Base-by-base conservation (phyloP, 805 yeast genomes). In the Nakazawaea holstii region DNA sequence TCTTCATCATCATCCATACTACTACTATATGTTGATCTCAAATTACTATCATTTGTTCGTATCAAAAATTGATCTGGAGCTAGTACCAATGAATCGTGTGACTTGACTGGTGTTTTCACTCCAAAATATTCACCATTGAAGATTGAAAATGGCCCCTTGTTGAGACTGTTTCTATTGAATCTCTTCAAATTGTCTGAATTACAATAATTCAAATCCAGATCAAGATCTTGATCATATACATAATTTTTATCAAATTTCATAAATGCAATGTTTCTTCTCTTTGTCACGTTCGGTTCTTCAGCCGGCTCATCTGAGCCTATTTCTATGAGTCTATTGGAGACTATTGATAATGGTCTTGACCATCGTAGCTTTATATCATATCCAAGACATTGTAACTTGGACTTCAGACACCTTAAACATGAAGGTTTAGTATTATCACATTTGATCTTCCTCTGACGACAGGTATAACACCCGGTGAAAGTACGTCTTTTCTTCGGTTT, bases 391-490 rank as follows among this genome's bases (percentile, higher is more conserved):
- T 60, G 59, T 5, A 70, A 48, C 3, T 67, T 66, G 2, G 80
- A 72, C 52, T 68, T 73, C 36, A 49, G 54, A 59, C 83, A 78
- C 45, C 81, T 63, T 30, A 54, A 41, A 54, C 83, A 78, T 14
- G 49, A 52, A 2, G 82, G 82, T 46, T 64, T 63, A 4, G 59
- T 51, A 10, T 72, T 66, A 55, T 76, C 82, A 59, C 83, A 78
- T 56, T 76, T 76, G 53, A 77, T 75, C 52, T 76, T 77, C 26
- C 82, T 62, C 20, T 62, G 56, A 35, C 83, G 63, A 53, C 83
- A 78, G 6, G 82, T 78, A 67, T 77, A 74, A 58, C 83, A 78
- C 4, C 83, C 83, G 39, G 71, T 64, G 57, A 76, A 76, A 1
- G 67, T 57, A 33, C 69, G 51, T 36, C 46, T 52, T 40, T 59